Base-by-base conservation (phyloP, 2,329 filamentous ascomycete genomes). In the Emericellopsis cladophorae region DNA sequence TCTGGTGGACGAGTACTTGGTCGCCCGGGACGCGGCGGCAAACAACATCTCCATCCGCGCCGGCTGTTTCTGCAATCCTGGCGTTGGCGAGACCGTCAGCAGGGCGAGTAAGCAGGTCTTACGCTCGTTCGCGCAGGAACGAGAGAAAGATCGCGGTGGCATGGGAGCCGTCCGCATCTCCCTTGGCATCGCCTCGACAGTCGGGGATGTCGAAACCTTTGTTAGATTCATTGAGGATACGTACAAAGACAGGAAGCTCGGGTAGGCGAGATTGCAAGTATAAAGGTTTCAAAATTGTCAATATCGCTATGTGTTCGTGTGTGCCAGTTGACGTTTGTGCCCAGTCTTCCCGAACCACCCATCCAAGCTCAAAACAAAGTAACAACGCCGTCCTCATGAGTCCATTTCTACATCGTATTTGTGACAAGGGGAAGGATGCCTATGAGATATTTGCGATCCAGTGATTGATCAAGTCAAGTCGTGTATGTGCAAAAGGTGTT, bases 21-120 rank as follows among this genome's bases (percentile, higher is more conserved):
- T 66, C 2, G 60, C 51, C 0, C 33, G 39, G 3, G 61, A 58
- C 45, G 57, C 61, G 0, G 51, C 60, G 0, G 50, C 46, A 0
- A 53, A 49, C 1, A 49, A 48, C 34, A 64, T 66, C 22, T 64
- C 61, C 6, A 44, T 66, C 8, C 52, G 62, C 10, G 64, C 61
- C 2, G 62, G 62, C 4, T 66, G 62, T 37, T 65, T 65, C 45
- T 65, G 62, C 44, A 65, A 66, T 32, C 62, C 62, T 0, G 62
- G 62, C 4, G 62, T 52, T 0, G 57, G 57, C 14, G 61, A 64
- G 48, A 47, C 48, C 2, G 59, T 59, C 0, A 51, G 64, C 14
- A 53, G 49, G 3, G 37, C 63, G n/a, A 43, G 49, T 14, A 41
- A 40, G 2, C 38, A 42, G 15, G 39, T 42, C 32, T 53, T 16